Evolutionary conservation across 2,329 filamentous ascomycete species (phyloP).

Genomic region (Diplodia intermedia): DNA sequence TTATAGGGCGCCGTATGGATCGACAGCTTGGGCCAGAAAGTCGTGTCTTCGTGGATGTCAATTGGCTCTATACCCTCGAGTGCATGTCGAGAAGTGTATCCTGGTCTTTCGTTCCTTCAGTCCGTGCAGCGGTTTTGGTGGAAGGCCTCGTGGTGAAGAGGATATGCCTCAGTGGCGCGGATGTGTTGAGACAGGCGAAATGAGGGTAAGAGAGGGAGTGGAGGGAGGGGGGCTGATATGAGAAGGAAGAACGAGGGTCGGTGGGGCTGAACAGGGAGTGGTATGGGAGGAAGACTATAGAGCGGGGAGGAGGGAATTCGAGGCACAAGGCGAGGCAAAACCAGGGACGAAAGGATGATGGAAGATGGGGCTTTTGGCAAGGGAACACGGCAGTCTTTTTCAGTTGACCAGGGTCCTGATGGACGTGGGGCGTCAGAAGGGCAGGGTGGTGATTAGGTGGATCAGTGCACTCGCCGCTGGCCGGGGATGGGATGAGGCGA

Average conservation of each 20-base stretch:
- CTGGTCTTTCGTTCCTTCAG: not conserved
- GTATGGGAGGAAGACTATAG: not conserved
- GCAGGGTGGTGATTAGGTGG: conserved; percentile 2
- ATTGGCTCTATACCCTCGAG: not conserved
- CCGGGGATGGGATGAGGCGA: conserved; percentile 10
- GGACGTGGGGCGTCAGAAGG: conserved; percentile 4
- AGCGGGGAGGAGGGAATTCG: not conserved
- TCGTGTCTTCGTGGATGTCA: not conserved
- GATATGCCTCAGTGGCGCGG: not conserved
- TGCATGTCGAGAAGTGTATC: not conserved
- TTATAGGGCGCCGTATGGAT: not conserved
- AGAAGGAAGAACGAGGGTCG: not conserved
- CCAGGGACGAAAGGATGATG: conserved; percentile 2
- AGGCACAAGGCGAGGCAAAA: conserved; percentile 25
- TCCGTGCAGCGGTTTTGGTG: not conserved
- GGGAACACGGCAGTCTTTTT: conserved; percentile 8
- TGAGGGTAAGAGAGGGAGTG: not conserved
- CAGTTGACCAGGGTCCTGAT: conserved; percentile 5
- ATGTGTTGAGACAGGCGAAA: not conserved
- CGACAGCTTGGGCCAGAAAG: not conserved
- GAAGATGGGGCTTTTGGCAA: conserved; percentile 1
- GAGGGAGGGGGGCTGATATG: not conserved
- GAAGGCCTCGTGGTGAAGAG: not conserved
- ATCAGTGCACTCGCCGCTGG: not conserved
- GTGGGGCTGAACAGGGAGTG: conserved; percentile 10